phyloP scores from a whole-genome alignment of 1,284 basidiomycete genomes.

The Cutaneotrichosporon sp. region DNA sequence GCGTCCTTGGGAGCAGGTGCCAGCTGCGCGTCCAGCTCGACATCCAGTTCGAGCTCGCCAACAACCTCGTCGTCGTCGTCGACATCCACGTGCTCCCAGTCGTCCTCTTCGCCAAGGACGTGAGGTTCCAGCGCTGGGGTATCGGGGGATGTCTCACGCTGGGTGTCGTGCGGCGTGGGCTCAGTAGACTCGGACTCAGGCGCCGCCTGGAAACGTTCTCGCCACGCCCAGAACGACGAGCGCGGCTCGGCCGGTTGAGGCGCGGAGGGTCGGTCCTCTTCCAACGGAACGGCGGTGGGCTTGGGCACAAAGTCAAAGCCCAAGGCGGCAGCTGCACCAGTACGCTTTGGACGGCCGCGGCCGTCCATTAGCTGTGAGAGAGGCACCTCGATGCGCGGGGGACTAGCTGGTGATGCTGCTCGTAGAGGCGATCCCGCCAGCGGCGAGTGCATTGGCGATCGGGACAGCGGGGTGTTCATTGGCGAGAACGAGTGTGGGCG shows the following conservation, averaged over 20 bases:
- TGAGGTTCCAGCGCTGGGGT: constrained; percentile 2
- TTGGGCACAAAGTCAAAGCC: constrained; percentile 43
- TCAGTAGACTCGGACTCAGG: not conserved
- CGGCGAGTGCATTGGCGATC: not conserved
- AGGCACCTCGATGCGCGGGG: constrained; percentile 7
- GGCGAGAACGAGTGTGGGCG: constrained; percentile 4
- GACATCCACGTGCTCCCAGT: constrained; percentile 36
- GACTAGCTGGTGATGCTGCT: not conserved
- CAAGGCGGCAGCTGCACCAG: constrained; percentile 35
- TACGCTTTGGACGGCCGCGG: constrained; percentile 34
- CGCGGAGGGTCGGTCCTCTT: constrained; percentile 13
- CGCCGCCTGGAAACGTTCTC: not conserved
- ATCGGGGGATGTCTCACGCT: not conserved
- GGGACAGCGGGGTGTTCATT: not conserved
- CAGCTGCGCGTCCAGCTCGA: not conserved
- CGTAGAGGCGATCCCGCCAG: not conserved
- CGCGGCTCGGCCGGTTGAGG: constrained; percentile 8
- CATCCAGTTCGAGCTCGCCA: constrained; percentile 37
- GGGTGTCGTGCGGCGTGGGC: not conserved
- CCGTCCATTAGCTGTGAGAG: constrained; percentile 26
- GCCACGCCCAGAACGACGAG: constrained; percentile 9
- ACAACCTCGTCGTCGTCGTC: constrained; percentile 35
- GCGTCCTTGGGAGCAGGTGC: not conserved
- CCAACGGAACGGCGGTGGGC: constrained; percentile 29
- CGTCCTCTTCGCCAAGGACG: constrained; percentile 22